Conservation (phyloP, 2,329 filamentous ascomycete species). For the Teratosphaeria zuluensis region DNA sequence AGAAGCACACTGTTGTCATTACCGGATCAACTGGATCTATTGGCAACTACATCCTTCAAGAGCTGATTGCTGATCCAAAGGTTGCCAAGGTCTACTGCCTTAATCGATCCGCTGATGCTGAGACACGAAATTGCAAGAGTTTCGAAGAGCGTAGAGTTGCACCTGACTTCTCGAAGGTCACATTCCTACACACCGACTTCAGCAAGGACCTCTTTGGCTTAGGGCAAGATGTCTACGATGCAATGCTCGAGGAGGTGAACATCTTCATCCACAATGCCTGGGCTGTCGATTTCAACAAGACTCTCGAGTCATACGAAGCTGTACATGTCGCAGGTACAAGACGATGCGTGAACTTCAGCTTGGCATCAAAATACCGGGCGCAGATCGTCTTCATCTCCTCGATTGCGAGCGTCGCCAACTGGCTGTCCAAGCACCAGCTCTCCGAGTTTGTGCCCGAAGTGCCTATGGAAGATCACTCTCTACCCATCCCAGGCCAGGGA, state of each 20-base stretch:
- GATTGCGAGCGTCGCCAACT: constrained; percentile 26
- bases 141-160: constrained; percentile 12
- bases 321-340: constrained; percentile 22
- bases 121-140: constrained; percentile 12
- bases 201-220: constrained; percentile 19
- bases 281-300: constrained; percentile 30
- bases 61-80: constrained; percentile 15
- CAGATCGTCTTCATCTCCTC: constrained; percentile 31
- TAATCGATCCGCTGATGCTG: constrained; percentile 18
- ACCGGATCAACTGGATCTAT: constrained; percentile 29
- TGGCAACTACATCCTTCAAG: constrained; percentile 25
- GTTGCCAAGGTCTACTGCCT: constrained; percentile 24
- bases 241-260: constrained; percentile 13
- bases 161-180: constrained; percentile 13
- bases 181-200: constrained; percentile 12
- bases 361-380: constrained; percentile 14
- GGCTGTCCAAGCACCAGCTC: constrained; percentile 7
- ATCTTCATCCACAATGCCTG: constrained; percentile 29
- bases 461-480: constrained; percentile 15
- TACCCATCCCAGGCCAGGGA: constrained; percentile 21
- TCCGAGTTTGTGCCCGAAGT: constrained; percentile 22
- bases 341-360: constrained; percentile 18
- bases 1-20: constrained; percentile 20
- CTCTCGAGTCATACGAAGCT: constrained; percentile 22
- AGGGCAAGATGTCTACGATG: constrained; percentile 10